Base-by-base conservation (phyloP, 2,329 filamentous ascomycete species). In the Ceratocystis harringtonii region DNA sequence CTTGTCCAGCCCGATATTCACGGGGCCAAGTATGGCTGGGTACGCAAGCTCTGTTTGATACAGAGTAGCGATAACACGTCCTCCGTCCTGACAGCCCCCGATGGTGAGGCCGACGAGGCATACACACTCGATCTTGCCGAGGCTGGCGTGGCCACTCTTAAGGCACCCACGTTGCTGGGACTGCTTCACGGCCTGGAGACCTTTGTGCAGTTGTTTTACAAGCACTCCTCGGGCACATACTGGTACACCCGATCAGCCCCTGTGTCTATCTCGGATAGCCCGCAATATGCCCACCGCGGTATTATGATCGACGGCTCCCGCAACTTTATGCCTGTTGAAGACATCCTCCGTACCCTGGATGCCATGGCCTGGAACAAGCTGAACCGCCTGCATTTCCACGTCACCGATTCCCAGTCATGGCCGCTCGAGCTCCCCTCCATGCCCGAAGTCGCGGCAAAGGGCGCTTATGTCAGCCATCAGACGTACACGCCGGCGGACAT, bases 371-470 rank as follows among this genome's bases (percentile, higher is more conserved):
- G 84, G 81, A 90, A 86, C 77, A 94, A 95, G 77, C 81, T 94
- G 78, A 94, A 94, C 75, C 80, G 85, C 5, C 79, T 95, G 65
- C 90, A 94, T 74, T 78, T 92, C 64, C 90, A 95, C 76, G 80
- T 87, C 66, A 94, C 89, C 3, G 90, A 95, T 74, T 85, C 87
- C 17, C 90, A 95, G 74, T 89, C 89, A 3, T 95, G 90, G 87
- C 90, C 90, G 0, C 78, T 95, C 28, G 89, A 90, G 69, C 86
- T 95, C 62, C 88, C 89, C 0, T 75, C 87, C 1, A 75, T 95
- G 68, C 88, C 90, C 2, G 81, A 86, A 67, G 78, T 95, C 1
- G 80, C 89, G 2, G 75, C 79, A 63, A 86, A 89, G 73, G 90
- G 90, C 44, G 86, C 89, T 0, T 95, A 95, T 72, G 79, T 80